Base-by-base conservation (phyloP, 106 monocot genomes). In the Dendrobium huoshanense region DNA sequence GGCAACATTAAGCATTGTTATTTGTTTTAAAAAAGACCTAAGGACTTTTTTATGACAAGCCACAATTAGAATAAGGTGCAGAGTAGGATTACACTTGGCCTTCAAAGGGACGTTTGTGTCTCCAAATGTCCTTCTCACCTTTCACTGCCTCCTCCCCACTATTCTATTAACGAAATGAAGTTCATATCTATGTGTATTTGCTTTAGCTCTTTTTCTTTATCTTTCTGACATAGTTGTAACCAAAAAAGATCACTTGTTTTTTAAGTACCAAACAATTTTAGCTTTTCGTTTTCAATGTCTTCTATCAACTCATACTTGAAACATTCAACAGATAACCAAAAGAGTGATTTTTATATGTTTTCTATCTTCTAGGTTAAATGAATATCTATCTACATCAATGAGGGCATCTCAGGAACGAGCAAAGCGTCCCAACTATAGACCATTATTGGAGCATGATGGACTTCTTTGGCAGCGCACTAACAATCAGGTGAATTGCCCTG, bases 381-480 rank as follows among this genome's bases (percentile, higher is more conserved):
- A 92, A 55, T 82, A 89, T 84, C 79, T 82, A 68, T 79, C 86
- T 78, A 78, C 83, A 78, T 88, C 87, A 79, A 80, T 79, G 25
- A 92, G 83, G 80, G 93, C 85, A 17, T 73, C 48, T 55, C 87
- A 89, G 78, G 87, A 90, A 72, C 84, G 96, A 73, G 82, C 40
- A 85, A 92, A 84, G 5, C 88, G 94, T 6, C 82, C 90, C 8
- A 89, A 92, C 58, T 97, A 94, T 79, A 92, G 85, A 80, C 75
- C 96, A 77, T 22, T 97, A 76, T 67, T 92, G 77, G 96, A 97
- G 79, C 86, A 94, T 90, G 96, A 97, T 88, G 90, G 92, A 24
- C 80, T 97, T 42, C 56, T 89, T 77, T 86, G 84, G 81, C 88
- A 90, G 47, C 87, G 85, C 82, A 80, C 65, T 65, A 84, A 83